A percentile compares a stretch with the other conserved stretches of the same genome.
These are phyloP conservation scores for Trichoderma lentiforme DNA, from an alignment of 2,329 filamentous ascomycete genomes.

Conservation along the genomic window DNA sequence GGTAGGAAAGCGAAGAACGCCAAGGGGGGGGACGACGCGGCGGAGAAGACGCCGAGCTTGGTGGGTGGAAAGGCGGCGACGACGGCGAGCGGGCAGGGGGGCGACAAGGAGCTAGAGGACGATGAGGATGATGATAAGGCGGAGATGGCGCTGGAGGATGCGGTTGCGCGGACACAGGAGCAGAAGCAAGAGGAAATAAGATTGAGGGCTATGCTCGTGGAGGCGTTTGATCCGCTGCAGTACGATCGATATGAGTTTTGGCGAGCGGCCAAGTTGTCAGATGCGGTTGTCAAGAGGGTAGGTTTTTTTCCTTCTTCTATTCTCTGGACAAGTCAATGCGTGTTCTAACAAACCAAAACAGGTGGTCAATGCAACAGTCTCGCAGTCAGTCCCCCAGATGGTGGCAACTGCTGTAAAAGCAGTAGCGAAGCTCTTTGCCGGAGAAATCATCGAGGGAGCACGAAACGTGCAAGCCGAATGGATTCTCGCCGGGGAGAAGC, in stretches of 20 bases:
- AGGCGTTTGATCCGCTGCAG: slow-evolving; percentile 63
- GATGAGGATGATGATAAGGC: slow-evolving; percentile 57
- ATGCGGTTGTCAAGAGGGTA: slow-evolving; percentile 66
- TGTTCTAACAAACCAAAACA: slow-evolving; percentile 28
- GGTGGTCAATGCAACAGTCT: slow-evolving; percentile 77
- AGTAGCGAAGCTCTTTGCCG: slow-evolving; percentile 73
- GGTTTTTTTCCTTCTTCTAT: slow-evolving; percentile 22
- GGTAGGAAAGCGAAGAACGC: slow-evolving; percentile 59
- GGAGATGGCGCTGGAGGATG: slow-evolving; percentile 55
- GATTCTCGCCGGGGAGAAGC: slow-evolving; percentile 58
- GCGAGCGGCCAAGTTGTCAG: slow-evolving; percentile 65
- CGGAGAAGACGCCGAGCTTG: slow-evolving; percentile 45
- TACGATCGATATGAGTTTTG: slow-evolving; percentile 68
- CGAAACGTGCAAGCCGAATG: slow-evolving; percentile 70
- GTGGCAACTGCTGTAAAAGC: slow-evolving; percentile 74
- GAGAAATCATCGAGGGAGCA: slow-evolving; percentile 70
- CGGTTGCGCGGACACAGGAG: slow-evolving; percentile 61
- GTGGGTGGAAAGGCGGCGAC: slow-evolving; percentile 41
- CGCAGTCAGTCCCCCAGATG: slow-evolving; percentile 70
- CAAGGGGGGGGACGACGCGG: slow-evolving; percentile 41
- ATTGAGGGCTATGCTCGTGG: slow-evolving; percentile 58
- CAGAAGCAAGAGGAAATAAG: slow-evolving; percentile 62
- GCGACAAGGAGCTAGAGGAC: slow-evolving; percentile 48
- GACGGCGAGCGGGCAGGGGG: slow-evolving; percentile 43
- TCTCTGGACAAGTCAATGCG: background rate